Conservation (phyloP, 1,139 yeast genomes). For the Taphrina confusa region DNA sequence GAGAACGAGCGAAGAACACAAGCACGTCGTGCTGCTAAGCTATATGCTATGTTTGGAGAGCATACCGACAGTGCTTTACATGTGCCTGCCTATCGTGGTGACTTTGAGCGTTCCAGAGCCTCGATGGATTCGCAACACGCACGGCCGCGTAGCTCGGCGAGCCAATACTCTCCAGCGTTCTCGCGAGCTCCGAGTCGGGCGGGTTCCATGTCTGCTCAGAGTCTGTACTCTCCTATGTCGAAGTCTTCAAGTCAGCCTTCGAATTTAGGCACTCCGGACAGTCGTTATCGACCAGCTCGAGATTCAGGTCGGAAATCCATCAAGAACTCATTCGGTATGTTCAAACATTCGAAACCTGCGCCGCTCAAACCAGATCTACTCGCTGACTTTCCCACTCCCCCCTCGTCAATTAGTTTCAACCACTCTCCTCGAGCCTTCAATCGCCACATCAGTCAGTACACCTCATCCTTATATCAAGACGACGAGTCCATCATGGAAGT, state of each 20-base stretch:
- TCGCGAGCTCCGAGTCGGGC: conserved; percentile 3
- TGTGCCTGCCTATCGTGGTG: conserved; percentile 4
- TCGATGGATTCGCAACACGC: neutral
- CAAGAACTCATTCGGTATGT: conserved; percentile 8
- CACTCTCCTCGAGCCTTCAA: neutral
- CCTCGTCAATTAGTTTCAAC: neutral
- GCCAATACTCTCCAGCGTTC: conserved; percentile 5
- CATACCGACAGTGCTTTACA: conserved; percentile 7
- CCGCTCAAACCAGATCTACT: neutral
- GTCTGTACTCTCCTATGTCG: conserved; percentile 1
- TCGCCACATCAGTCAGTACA: neutral
- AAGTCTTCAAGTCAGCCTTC: neutral
- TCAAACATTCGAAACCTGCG: conserved; percentile 3
- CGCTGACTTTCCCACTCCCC: conserved; percentile 12
- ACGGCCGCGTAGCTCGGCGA: conserved; percentile 13
- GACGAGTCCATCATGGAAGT: conserved; percentile 22
- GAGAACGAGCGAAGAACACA: conserved; percentile 19
- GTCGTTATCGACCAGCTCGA: conserved; percentile 3
- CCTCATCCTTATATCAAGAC: neutral
- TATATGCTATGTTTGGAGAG: conserved; percentile 35
- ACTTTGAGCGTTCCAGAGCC: neutral
- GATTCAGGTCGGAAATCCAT: neutral
- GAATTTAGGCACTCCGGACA: neutral
- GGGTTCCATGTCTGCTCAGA: conserved; percentile 10
- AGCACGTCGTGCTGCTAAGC: conserved; percentile 27